Evolutionary conservation across 306 rosid species (phyloP).

Genomic region (Acacia confusa): DNA sequence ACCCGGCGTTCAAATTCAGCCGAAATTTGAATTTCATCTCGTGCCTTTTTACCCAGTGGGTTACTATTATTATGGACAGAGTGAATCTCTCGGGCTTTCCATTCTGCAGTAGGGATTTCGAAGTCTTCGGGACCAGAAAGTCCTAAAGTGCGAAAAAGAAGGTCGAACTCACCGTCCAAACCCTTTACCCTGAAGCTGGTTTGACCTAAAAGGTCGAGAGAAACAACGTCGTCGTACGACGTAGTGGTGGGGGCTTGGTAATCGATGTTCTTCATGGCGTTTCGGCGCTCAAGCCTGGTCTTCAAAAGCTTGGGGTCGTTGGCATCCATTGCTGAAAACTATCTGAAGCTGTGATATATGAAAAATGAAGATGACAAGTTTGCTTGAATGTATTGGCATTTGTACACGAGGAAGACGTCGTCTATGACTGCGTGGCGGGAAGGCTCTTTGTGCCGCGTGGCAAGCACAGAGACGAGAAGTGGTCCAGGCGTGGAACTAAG

Average conservation of each 20-base stretch:
- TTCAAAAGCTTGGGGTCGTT: conserved; percentile 4
- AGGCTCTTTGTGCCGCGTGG: background rate
- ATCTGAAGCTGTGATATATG: background rate
- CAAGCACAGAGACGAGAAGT: background rate
- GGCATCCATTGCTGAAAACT: conserved; percentile 39
- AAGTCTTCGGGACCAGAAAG: conserved; percentile 69
- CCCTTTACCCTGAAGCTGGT: conserved; percentile 50
- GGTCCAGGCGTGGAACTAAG: background rate
- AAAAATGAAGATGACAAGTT: background rate
- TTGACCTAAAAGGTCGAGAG: conserved; percentile 26
- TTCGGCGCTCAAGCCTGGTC: conserved; percentile 51
- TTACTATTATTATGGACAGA: background rate
- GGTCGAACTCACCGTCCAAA: conserved; percentile 60
- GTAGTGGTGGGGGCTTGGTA: conserved; percentile 28
- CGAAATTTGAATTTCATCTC: background rate
- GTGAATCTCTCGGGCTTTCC: conserved; percentile 52
- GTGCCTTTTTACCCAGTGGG: background rate
- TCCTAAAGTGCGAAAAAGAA: conserved; percentile 49
- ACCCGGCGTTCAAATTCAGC: conserved; percentile 17
- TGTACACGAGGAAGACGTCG: background rate
- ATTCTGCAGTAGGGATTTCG: conserved; percentile 51
- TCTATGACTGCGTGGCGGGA: background rate
- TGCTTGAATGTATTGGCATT: background rate
- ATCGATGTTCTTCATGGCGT: conserved; percentile 49
- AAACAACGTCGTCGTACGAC: background rate